Evolutionary conservation across 257 asterid genomes (phyloP).

Genomic region (Plantago major): DNA sequence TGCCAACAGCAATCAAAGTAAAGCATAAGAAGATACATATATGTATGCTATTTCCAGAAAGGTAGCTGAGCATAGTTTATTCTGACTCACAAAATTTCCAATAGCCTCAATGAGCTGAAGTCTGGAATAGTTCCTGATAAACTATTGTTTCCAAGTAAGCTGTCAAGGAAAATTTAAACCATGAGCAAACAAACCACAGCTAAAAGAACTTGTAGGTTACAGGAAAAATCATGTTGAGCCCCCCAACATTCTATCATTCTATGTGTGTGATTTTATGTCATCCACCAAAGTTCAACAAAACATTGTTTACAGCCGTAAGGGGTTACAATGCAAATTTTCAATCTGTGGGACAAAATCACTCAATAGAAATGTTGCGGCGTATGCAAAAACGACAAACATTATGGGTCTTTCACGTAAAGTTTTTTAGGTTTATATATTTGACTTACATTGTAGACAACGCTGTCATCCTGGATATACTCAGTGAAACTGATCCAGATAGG

Average conservation of each 20-base stretch:
- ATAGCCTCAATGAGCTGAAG: slow-evolving; percentile 53
- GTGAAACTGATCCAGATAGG: slow-evolving; percentile 73
- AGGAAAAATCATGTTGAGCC: background rate
- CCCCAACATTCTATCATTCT: too few relatives aligned
- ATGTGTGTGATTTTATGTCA: too few relatives aligned
- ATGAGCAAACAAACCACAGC: slow-evolving; percentile 6
- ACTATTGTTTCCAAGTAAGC: slow-evolving; percentile 74
- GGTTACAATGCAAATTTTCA: too few relatives aligned
- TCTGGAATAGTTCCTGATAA: slow-evolving; percentile 76
- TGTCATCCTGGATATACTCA: slow-evolving; percentile 56
- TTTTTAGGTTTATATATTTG: background rate
- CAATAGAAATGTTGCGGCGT: too few relatives aligned
- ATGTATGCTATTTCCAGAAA: background rate
- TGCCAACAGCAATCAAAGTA: too few relatives aligned
- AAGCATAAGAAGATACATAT: too few relatives aligned
- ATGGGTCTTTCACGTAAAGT: too few relatives aligned
- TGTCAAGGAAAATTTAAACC: slow-evolving; percentile 28
- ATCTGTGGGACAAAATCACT: too few relatives aligned
- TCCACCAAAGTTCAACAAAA: too few relatives aligned
- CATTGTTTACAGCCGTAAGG: too few relatives aligned
- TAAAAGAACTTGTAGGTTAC: background rate
- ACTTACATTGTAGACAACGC: slow-evolving; percentile 78
- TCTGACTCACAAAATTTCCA: slow-evolving; percentile 68
- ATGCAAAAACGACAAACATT: too few relatives aligned
- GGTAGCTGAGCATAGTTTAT: background rate